Percentiles rank a stretch among this genome's conserved stretches.
These are phyloP conservation scores for Tuber calosporum DNA, from an alignment of 495 filamentous ascomycete genomes.

Conservation along the genomic window DNA sequence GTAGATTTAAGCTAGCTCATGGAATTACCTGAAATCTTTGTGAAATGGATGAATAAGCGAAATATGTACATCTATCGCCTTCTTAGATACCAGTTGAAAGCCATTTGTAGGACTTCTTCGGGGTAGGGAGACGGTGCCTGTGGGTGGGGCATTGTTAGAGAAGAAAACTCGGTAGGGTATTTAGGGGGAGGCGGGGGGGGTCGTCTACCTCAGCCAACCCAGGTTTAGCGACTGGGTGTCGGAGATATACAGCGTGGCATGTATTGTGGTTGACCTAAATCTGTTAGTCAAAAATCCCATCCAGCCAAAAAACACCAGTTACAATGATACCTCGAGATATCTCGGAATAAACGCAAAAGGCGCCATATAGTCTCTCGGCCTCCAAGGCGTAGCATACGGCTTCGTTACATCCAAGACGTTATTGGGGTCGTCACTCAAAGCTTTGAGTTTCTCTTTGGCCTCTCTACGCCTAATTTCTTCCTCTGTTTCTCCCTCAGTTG, in stretches of 20 bases:
- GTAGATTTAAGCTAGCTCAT: neutral
- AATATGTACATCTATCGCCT: conserved; percentile 54
- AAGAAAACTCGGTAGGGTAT: neutral
- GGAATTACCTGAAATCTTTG: neutral
- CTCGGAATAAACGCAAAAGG: conserved; percentile 90
- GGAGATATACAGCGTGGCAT: conserved; percentile 88
- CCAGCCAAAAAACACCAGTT: neutral
- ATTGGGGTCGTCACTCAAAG: conserved; percentile 44
- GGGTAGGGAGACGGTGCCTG: conserved; percentile 72
- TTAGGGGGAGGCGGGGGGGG: neutral
- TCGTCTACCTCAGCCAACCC: conserved; percentile 63
- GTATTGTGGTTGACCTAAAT: conserved; percentile 74
- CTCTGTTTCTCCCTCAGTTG: conserved; percentile 45
- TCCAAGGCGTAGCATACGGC: conserved; percentile 87
- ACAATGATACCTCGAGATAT: conserved; percentile 64
- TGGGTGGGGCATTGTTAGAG: conserved; percentile 11
- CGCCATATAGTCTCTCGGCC: conserved; percentile 75
- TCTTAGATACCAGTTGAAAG: conserved; percentile 89
- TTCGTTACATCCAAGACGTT: conserved; percentile 70
- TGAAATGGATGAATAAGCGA: conserved; percentile 14
- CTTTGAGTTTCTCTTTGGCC: conserved; percentile 37
- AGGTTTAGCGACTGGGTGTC: conserved; percentile 87
- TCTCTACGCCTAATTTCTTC: conserved; percentile 36
- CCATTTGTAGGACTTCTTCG: conserved; percentile 57
- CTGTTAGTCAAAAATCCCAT: neutral